Evolutionary conservation across 2,329 filamentous ascomycete species (phyloP).

Genomic region (Ilyonectria robusta): DNA sequence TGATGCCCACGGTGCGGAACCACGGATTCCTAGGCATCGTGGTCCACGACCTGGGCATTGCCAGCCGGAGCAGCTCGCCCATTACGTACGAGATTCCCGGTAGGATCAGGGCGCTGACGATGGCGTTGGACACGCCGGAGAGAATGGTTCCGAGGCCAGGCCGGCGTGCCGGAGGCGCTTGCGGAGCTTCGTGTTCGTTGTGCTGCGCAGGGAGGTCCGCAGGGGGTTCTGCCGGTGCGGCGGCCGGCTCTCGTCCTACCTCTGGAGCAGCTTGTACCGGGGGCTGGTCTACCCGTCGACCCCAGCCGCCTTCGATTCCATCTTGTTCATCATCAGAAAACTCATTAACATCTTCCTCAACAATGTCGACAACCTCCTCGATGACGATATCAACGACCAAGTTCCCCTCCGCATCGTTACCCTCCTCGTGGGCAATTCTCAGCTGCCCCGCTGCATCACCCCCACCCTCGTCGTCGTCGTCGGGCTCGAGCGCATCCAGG

Average conservation of each 20-base stretch:
- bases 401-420: conserved; percentile 44
- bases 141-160: conserved; percentile 55
- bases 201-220: conserved; percentile 25
- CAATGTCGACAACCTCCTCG: conserved; percentile 49
- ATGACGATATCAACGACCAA: conserved; percentile 54
- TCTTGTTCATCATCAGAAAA: conserved; percentile 58
- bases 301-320: conserved; percentile 49
- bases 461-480: conserved; percentile 48
- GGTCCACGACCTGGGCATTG: conserved; percentile 79
- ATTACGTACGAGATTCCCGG: conserved; percentile 84
- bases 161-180: conserved; percentile 53
- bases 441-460: conserved; percentile 34
- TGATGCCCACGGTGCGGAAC: conserved; percentile 37
- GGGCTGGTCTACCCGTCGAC: conserved; percentile 21
- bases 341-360: conserved; percentile 49
- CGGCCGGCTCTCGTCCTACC: conserved; percentile 12
- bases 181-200: conserved; percentile 52
- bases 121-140: conserved; percentile 62
- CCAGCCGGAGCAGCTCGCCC: conserved; percentile 80
- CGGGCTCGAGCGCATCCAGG: conserved; percentile 54
- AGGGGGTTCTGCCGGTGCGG: conserved; percentile 15
- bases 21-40: conserved; percentile 51
- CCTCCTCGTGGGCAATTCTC: conserved; percentile 36
- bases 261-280: conserved; percentile 12
- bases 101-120: conserved; percentile 77